Conservation (phyloP, 208 protist species). For the Trypanosoma vivax region DNA sequence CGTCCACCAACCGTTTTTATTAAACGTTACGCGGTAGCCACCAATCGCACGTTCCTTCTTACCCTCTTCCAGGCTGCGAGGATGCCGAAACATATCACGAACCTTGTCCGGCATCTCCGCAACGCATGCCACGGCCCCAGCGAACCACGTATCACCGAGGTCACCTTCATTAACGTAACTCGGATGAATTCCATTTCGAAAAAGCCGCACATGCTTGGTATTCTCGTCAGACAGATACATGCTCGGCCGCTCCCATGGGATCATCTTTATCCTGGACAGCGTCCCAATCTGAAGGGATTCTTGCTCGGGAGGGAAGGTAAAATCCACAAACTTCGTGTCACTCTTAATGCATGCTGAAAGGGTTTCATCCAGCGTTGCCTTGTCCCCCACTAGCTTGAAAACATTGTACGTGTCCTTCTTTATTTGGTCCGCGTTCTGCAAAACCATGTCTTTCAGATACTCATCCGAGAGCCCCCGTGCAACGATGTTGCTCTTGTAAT, state of each 20-base stretch:
- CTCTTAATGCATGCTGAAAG: conserved; percentile 47
- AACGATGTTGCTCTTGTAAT: conserved; percentile 63
- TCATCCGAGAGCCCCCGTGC: conserved; percentile 50
- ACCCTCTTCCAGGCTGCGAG: conserved; percentile 38
- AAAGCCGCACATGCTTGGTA: conserved; percentile 54
- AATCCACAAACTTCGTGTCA: conserved; percentile 71
- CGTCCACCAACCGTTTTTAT: conserved; percentile 87
- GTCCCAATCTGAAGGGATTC: conserved; percentile 65
- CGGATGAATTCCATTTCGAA: conserved; percentile 69
- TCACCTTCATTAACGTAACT: conserved; percentile 74
- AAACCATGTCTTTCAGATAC: conserved; percentile 57
- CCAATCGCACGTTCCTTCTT: conserved; percentile 50
- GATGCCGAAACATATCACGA: conserved; percentile 64
- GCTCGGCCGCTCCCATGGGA: conserved; percentile 70
- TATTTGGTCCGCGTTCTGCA: conserved; percentile 43
- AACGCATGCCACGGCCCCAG: conserved; percentile 49
- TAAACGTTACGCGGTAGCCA: conserved; percentile 69
- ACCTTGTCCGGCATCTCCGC: conserved; percentile 65
- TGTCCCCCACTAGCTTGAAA: conserved; percentile 34
- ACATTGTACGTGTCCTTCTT: conserved; percentile 43
- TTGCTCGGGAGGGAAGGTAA: conserved; percentile 64
- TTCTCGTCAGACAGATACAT: conserved; percentile 78
- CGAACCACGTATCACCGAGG: conserved; percentile 78
- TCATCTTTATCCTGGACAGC: conserved; percentile 45
- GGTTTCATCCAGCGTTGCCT: conserved; percentile 44